phyloP scores from a whole-genome alignment of 345 rosid genomes.

The Euphorbia peplus region DNA sequence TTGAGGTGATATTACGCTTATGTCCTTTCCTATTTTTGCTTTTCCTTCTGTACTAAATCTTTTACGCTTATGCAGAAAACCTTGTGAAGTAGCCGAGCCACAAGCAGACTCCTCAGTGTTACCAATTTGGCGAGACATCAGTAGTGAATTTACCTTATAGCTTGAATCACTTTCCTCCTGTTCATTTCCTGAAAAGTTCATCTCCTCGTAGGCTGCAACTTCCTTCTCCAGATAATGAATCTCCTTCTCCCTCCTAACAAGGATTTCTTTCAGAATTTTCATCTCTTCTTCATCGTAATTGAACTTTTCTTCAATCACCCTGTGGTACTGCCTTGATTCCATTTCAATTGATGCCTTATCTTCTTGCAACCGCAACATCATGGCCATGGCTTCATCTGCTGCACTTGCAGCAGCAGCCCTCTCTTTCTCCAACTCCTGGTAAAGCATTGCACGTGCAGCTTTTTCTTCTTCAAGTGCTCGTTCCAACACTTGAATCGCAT shows the following conservation, averaged over 20 bases:
- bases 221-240: slow-evolving; percentile 29
- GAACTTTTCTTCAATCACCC: slow-evolving; percentile 30
- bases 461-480: slow-evolving; percentile 23
- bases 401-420: slow-evolving; percentile 37
- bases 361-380: slow-evolving; percentile 35
- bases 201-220: slow-evolving; percentile 21
- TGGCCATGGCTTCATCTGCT: slow-evolving; percentile 36
- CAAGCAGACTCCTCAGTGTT: slow-evolving; percentile 13
- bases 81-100: slow-evolving; percentile 11
- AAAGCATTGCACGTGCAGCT: slow-evolving; percentile 19
- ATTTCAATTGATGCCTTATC: slow-evolving; percentile 29
- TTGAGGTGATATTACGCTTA: slow-evolving; percentile 18
- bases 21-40: slow-evolving; percentile 12
- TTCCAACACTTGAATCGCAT: slow-evolving; percentile 12
- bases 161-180: slow-evolving; percentile 9
- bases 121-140: slow-evolving; percentile 16
- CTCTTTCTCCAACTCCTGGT: slow-evolving; percentile 32
- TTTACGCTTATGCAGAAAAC: slow-evolving; percentile 4
- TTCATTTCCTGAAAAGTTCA: slow-evolving; percentile 12
- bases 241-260: slow-evolving; percentile 30
- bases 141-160: slow-evolving; percentile 16
- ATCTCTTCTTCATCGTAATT: slow-evolving; percentile 35
- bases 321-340: slow-evolving; percentile 32
- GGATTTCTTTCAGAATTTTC: slow-evolving; percentile 29
- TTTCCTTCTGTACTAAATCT: background rate